These are phyloP conservation scores for Naegleria lovaniensis DNA, from an alignment of 208 protist species.

Conservation along the genomic window DNA sequence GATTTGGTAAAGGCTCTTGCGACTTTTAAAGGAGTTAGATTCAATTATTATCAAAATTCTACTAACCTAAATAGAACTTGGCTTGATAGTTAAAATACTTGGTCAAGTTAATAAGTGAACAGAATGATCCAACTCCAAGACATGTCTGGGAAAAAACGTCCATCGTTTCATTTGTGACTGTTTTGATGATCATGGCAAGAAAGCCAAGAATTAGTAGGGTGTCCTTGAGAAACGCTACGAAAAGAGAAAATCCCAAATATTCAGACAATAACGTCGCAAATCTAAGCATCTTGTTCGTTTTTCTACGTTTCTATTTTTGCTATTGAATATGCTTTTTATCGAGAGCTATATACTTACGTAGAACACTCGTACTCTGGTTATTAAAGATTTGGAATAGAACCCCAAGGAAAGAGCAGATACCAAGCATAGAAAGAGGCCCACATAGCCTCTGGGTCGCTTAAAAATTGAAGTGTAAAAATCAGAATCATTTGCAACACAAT, in stretches of 20 bases:
- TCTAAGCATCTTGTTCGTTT: neutral
- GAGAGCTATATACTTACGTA: neutral
- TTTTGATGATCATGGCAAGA: neutral
- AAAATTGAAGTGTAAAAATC: neutral
- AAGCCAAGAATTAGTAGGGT: neutral
- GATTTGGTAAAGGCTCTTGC: neutral
- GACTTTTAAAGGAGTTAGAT: neutral
- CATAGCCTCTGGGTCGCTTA: neutral
- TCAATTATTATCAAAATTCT: neutral
- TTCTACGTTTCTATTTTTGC: neutral
- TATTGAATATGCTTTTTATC: neutral
- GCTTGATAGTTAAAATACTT: neutral
- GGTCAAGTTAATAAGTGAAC: neutral
- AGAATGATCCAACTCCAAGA: neutral
- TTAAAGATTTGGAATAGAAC: neutral
- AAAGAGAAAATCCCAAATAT: neutral
- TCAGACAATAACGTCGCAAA: neutral
- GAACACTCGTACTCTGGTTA: neutral
- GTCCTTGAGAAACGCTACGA: neutral
- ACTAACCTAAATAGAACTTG: neutral
- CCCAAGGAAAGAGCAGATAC: neutral
- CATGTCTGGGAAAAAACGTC: neutral
- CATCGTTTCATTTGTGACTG: neutral
- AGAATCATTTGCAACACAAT: neutral
- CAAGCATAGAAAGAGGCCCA: neutral